Percentiles rank a stretch among this genome's conserved stretches.
These are phyloP conservation scores for Penicillium sp. DNA, from an alignment of 2,329 filamentous ascomycete genomes.

Conservation along the genomic window DNA sequence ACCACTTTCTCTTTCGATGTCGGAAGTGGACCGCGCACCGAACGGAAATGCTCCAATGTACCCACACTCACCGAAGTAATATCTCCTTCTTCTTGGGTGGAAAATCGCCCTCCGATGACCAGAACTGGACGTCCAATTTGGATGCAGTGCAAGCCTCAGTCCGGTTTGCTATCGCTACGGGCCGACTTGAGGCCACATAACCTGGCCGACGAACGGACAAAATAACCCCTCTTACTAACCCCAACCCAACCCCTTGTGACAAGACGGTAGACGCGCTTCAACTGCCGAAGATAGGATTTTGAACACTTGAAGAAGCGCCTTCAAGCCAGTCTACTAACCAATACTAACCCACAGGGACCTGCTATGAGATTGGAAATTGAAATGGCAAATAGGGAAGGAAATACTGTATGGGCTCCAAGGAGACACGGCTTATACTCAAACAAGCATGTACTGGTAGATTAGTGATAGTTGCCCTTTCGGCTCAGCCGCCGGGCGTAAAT, in stretches of 20 bases:
- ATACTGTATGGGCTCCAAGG: neutral
- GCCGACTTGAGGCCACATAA: neutral
- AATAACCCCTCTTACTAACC: neutral
- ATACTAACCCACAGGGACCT: conserved; percentile 4
- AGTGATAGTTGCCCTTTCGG: conserved; percentile 31
- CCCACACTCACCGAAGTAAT: too few relatives aligned
- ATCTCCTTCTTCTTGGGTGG: too few relatives aligned
- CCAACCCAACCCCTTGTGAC: neutral
- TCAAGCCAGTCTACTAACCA: conserved; percentile 38
- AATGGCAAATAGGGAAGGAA: neutral
- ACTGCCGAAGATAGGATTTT: conserved; percentile 41
- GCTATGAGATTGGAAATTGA: neutral
- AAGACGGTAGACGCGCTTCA: conserved; percentile 35
- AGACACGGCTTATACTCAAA: neutral
- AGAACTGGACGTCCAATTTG: too few relatives aligned
- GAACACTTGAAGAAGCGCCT: conserved; percentile 42
- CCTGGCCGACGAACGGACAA: neutral
- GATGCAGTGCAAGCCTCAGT: too few relatives aligned
- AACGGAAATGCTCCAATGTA: too few relatives aligned
- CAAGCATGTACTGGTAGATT: neutral
- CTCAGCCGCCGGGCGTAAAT: conserved; percentile 29
- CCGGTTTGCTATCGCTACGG: too few relatives aligned
- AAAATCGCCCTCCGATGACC: too few relatives aligned
- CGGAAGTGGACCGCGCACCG: too few relatives aligned
- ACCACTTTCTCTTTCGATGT: too few relatives aligned